Conservation (phyloP, 192 early-diverging fungal species). For the Linnemannia zychae region DNA sequence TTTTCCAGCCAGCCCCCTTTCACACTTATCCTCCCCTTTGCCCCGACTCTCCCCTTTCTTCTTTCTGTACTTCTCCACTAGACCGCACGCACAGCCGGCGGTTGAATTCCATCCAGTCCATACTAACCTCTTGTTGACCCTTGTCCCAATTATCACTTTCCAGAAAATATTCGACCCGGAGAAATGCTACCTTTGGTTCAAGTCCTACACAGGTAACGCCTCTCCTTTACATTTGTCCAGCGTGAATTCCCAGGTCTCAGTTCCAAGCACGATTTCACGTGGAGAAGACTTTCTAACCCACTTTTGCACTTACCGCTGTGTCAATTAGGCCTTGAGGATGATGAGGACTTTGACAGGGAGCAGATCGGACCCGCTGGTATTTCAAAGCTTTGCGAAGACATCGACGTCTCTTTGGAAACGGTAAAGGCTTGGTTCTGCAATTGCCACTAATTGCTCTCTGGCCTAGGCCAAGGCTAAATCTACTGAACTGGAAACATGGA, state of each 20-base stretch:
- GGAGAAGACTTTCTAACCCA: background rate
- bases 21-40: background rate
- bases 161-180: conserved; percentile 36
- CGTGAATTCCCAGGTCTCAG: background rate
- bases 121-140: conserved; percentile 1
- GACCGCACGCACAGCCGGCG: background rate
- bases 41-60: background rate
- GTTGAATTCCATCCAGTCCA: background rate
- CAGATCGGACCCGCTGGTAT: conserved; percentile 50
- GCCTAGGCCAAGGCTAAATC: background rate
- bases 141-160: background rate
- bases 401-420: conserved; percentile 41
- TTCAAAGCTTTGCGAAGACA: conserved; percentile 48
- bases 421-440: conserved; percentile 16
- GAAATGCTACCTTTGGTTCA: conserved; percentile 38
- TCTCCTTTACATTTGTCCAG: background rate
- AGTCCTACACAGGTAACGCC: conserved; percentile 41
- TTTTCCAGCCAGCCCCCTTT: background rate
- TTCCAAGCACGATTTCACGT: background rate
- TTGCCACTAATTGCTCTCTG: conserved; percentile 12
- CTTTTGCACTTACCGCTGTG: background rate
- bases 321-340: conserved; percentile 33
- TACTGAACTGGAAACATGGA: background rate
- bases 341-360: conserved; percentile 44
- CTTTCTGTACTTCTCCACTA: background rate